Percentiles rank a stretch among this genome's conserved stretches.
Evolutionary conservation across 164 flowering plant species (phyloP).

Genomic region (Buxus sempervirens): DNA sequence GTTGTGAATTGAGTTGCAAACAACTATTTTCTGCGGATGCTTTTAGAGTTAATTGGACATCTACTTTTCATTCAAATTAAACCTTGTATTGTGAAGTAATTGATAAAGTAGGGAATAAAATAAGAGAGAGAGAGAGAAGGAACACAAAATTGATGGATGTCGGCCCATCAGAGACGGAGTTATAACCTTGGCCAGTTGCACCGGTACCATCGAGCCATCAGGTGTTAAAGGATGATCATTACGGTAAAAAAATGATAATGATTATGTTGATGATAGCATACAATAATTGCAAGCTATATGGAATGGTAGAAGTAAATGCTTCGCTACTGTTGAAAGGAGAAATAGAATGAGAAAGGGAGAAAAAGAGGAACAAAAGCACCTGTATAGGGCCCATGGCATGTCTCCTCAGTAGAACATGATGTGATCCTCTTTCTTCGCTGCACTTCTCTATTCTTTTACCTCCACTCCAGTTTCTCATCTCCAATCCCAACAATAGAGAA

Average conservation of each 20-base stretch:
- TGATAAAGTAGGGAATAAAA: background rate
- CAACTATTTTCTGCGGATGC: too few species aligned
- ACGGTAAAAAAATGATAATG: conserved; percentile 1
- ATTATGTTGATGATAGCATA: conserved; percentile 8
- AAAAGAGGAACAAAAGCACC: conserved; percentile 43
- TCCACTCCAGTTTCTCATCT: conserved; percentile 12
- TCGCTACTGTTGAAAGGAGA: conserved; percentile 19
- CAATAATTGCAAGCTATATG: conserved; percentile 13
- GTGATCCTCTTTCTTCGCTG: conserved; percentile 42
- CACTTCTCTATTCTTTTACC: conserved; percentile 21
- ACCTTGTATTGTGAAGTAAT: background rate
- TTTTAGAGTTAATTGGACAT: background rate
- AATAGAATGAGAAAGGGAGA: conserved; percentile 19
- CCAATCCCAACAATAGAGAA: conserved; percentile 4
- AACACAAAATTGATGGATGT: too few species aligned
- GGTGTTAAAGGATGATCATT: background rate
- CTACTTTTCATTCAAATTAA: background rate
- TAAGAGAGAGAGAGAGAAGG: too few species aligned
- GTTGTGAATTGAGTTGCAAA: too few species aligned
- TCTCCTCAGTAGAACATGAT: conserved; percentile 42
- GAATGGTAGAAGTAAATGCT: conserved; percentile 18
- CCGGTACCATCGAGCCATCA: too few species aligned
- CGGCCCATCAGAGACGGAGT: too few species aligned
- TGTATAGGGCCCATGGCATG: conserved; percentile 46
- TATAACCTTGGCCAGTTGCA: too few species aligned